Evolutionary conservation across 164 flowering plant genomes (phyloP), one percentile per base, ranked within the genome.

Genomic region (Aristolochia californica): DNA sequence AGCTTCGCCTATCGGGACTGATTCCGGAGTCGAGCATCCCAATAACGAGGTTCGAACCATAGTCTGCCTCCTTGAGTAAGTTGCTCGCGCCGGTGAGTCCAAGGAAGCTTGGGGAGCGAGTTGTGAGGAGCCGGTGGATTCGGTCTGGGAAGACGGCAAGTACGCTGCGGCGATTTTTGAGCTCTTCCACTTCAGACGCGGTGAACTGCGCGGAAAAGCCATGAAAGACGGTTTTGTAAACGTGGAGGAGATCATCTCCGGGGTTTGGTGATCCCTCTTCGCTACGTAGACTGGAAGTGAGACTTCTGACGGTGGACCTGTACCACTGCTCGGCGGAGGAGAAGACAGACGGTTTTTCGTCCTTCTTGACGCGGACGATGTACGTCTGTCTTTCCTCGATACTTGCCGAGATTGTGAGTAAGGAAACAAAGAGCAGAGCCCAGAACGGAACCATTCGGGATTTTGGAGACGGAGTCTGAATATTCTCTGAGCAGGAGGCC

Each of bases 11-110:
- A 44, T 80, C 83, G 0, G 88, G 88, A 72, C 77, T 75, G 18
- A 83, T 76, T 0, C 88, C 85, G 12, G 83, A 68, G 53, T 83
- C 88, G 11, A 83, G 49, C 0, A 83, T 48, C 5, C 82, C 88
- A 44, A 83, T 74, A 1, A 80, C 52, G 21, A 76, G 72, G 34
- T 78, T 55, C 0, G 84, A 69, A 1, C 87, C 87, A 5, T 61
- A 71, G 56, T 80, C 69, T 0, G 84, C 78, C 20, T 67, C 73
- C 2, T 43, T 22, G 14, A 76, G 44, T 2, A 78, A 55, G 0
- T 52, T 40, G 0, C 22, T 13, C 5, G 23, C 17, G 12, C 54
- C 13, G 13, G 43, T 15, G 8, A 78, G 69, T 10, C 87, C 87
- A 0, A 82, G 72, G 55, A 82, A 80, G 9, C 62, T 43, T 7